phyloP scores from a whole-genome alignment of 164 flowering plant genomes.

The Macadamia tetraphylla region DNA sequence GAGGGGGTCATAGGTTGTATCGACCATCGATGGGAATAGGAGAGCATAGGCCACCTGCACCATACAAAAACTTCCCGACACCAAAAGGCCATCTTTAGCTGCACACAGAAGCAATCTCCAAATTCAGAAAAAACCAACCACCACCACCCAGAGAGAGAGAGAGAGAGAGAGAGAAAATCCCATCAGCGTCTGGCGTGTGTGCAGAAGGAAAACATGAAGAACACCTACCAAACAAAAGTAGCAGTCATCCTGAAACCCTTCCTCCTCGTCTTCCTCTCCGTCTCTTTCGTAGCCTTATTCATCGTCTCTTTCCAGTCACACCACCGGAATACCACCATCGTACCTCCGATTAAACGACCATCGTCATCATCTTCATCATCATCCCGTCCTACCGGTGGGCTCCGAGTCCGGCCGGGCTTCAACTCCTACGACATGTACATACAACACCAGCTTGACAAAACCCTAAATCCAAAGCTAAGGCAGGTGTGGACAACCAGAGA shows the following conservation, averaged over 20 bases:
- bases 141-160: too few relatives aligned
- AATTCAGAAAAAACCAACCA: too few relatives aligned
- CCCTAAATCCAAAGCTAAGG: constrained; percentile 67
- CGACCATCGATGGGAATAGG: too few relatives aligned
- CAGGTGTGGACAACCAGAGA: constrained; percentile 74
- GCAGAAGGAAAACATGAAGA: background rate
- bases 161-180: too few relatives aligned
- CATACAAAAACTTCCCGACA: too few relatives aligned
- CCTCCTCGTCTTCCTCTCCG: constrained; percentile 31
- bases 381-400: background rate
- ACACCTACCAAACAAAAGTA: constrained; percentile 7
- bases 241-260: constrained; percentile 27
- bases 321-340: constrained; percentile 1
- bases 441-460: constrained; percentile 67
- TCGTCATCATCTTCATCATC: background rate
- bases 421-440: constrained; percentile 62
- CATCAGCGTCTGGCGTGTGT: too few relatives aligned
- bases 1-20: too few relatives aligned
- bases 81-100: too few relatives aligned
- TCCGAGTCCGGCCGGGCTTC: constrained; percentile 69
- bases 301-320: constrained; percentile 14
- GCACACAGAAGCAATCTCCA: too few relatives aligned
- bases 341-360: constrained; percentile 4
- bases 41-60: too few relatives aligned
- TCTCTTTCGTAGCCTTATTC: constrained; percentile 20